Evolutionary conservation across 73 alveolate genomes (phyloP).

Genomic region (Tetrahymena thermophila): DNA sequence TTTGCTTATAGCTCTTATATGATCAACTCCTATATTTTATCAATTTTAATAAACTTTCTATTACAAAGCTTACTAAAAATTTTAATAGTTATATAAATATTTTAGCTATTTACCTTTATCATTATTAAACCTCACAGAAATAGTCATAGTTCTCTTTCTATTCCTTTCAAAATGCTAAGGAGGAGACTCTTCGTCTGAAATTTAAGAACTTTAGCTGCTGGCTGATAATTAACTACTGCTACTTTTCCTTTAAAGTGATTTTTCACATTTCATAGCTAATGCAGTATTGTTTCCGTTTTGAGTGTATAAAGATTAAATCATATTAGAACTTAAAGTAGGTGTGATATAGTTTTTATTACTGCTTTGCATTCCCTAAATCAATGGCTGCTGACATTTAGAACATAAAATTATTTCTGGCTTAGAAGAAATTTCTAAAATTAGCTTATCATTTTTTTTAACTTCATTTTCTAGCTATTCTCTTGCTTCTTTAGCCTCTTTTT

Average conservation of each 20-base stretch:
- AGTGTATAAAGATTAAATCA: neutral
- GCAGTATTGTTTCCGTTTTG: neutral
- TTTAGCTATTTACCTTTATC: neutral
- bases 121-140: neutral
- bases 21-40: neutral
- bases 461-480: neutral
- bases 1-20: neutral
- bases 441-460: neutral
- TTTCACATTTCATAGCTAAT: neutral
- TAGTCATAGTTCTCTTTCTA: neutral
- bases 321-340: neutral
- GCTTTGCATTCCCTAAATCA: neutral
- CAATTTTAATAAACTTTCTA: neutral
- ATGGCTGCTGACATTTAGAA: neutral
- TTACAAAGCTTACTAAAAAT: too few species aligned
- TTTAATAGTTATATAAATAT: too few species aligned
- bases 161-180: neutral
- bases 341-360: neutral
- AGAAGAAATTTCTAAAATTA: neutral
- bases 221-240: neutral
- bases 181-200: neutral
- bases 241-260: neutral
- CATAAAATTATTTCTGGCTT: neutral
- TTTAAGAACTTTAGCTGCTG: neutral
- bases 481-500: neutral